Percentiles rank a stretch among this genome's conserved stretches.
phyloP scores from a whole-genome alignment of 2,329 filamentous ascomycete species.

The Cryphonectria radicalis region DNA sequence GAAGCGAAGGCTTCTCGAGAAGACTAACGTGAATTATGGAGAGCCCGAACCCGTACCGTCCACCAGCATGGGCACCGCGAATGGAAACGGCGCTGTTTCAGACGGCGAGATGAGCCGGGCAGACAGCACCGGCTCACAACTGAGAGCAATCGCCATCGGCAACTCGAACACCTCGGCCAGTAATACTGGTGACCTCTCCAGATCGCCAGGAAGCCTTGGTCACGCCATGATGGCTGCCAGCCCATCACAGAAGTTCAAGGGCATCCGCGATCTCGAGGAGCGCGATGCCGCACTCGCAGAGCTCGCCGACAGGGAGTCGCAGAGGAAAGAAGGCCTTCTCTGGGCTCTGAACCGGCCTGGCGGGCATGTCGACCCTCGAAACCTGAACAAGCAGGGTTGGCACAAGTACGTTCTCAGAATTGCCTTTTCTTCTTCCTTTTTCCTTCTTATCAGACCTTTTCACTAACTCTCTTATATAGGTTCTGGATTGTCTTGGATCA shows the following conservation, averaged over 20 bases:
- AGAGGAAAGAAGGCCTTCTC: constrained; percentile 89
- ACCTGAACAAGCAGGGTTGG: constrained; percentile 96
- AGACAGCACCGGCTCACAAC: constrained; percentile 74
- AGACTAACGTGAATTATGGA: constrained; percentile 74
- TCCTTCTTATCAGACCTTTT: too few relatives aligned
- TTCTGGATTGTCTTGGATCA: constrained; percentile 99
- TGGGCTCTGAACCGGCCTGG: constrained; percentile 94
- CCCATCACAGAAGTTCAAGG: constrained; percentile 75
- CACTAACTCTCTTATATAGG: constrained; percentile 49
- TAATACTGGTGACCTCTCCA: constrained; percentile 51
- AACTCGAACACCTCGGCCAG: constrained; percentile 41
- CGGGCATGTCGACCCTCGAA: constrained; percentile 92
- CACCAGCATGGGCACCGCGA: constrained; percentile 38
- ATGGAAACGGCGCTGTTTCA: constrained; percentile 56
- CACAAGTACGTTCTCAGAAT: constrained; percentile 75
- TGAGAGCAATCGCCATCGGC: constrained; percentile 57
- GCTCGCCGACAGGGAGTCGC: constrained; percentile 60
- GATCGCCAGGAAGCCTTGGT: constrained; percentile 60
- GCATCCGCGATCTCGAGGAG: constrained; percentile 90
- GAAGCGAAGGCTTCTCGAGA: constrained; percentile 87
- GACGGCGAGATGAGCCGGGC: constrained; percentile 74
- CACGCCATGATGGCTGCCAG: constrained; percentile 50
- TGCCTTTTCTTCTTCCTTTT: neutral
- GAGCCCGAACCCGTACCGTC: constrained; percentile 64
- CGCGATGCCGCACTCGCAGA: constrained; percentile 63